These are phyloP conservation scores for Gonium pectorale DNA, from an alignment of 139 green algal species.

Conservation along the genomic window DNA sequence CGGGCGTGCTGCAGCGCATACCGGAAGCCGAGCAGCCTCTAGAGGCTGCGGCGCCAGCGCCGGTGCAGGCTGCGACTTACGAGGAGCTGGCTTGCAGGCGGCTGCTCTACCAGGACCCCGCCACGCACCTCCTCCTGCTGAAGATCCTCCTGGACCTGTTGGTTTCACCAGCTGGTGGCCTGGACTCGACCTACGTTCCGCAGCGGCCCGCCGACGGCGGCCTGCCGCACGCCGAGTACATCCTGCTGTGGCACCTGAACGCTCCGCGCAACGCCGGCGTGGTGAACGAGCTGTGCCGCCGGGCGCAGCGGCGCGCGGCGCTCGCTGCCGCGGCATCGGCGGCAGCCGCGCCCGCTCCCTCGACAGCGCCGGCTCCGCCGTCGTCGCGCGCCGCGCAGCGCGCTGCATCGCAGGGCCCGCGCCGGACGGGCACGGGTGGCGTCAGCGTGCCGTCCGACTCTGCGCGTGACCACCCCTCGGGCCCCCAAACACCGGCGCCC, in stretches of 20 bases:
- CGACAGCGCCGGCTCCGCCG: background rate
- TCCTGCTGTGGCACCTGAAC: conserved; percentile 58
- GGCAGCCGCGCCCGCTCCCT: background rate
- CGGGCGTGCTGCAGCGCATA: conserved; percentile 1
- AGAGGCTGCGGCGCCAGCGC: background rate
- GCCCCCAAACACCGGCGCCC: no score
- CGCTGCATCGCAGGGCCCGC: no score
- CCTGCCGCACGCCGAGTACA: conserved; percentile 60
- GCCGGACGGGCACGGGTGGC: no score
- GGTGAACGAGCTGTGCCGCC: conserved; percentile 18
- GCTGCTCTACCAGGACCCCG: conserved; percentile 54
- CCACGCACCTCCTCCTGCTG: conserved; percentile 63
- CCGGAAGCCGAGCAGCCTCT: background rate
- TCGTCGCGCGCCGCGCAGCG: no score
- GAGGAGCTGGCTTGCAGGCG: conserved; percentile 19
- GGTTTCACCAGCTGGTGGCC: conserved; percentile 43
- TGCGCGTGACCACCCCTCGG: background rate
- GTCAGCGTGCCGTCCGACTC: background rate
- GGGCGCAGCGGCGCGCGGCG: background rate
- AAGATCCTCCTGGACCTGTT: conserved; percentile 72
- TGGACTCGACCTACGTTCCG: conserved; percentile 64
- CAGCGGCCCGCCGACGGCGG: conserved; percentile 46
- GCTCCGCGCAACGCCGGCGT: conserved; percentile 25
- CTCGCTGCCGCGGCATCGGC: background rate
- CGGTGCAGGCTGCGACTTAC: background rate